Conservation (phyloP, 495 filamentous ascomycete species). For the Xylaria scruposa region DNA sequence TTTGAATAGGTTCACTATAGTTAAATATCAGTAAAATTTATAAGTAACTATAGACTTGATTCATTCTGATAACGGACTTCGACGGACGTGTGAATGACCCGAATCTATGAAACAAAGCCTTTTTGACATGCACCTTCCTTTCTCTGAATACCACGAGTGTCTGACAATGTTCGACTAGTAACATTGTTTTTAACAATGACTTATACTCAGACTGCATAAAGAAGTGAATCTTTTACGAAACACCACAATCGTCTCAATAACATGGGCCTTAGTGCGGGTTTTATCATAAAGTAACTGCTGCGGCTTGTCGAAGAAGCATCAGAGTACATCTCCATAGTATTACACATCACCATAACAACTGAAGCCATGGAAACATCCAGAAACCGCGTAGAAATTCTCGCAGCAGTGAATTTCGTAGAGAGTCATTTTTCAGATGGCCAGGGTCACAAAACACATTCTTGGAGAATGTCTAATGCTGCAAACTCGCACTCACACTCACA, state of each 20-base stretch:
- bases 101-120: background rate
- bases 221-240: background rate
- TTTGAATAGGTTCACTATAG: background rate
- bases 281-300: background rate
- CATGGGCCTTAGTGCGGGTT: background rate
- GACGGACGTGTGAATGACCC: background rate
- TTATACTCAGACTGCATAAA: background rate
- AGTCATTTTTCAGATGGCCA: background rate
- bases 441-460: background rate
- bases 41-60: background rate
- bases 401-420: slow-evolving; percentile 2
- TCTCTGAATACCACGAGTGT: background rate
- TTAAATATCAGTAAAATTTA: background rate
- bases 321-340: background rate
- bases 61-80: background rate
- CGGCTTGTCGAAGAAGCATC: background rate
- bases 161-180: background rate
- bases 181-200: background rate
- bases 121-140: background rate
- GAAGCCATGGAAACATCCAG: background rate
- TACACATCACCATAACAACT: background rate
- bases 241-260: background rate
- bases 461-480: background rate
- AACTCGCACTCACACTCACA: no score
- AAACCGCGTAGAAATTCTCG: background rate